Conservation (phyloP, 1,139 yeast genomes). For the Hyphopichia khmerensis region DNA sequence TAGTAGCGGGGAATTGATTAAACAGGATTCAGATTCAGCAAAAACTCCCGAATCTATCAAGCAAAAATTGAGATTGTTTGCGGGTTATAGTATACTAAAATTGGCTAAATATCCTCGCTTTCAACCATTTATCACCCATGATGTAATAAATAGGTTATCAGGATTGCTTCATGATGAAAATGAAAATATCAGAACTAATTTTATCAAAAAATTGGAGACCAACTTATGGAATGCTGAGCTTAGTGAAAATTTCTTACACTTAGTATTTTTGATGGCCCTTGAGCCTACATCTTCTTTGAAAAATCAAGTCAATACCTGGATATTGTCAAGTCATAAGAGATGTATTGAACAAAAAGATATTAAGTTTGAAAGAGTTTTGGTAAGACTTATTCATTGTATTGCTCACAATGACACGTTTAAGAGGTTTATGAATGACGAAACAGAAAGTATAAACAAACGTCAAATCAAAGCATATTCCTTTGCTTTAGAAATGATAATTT, state of each 20-base stretch:
- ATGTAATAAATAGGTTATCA: conserved; percentile 52
- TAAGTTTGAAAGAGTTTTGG: conserved; percentile 60
- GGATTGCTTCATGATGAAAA: conserved; percentile 69
- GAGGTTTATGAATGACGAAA: conserved; percentile 11
- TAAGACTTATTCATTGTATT: conserved; percentile 66
- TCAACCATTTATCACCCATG: conserved; percentile 52
- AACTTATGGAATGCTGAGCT: conserved; percentile 52
- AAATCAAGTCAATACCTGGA: conserved; percentile 65
- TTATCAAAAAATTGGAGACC: conserved; percentile 53
- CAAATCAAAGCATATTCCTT: conserved; percentile 46
- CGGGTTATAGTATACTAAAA: conserved; percentile 66
- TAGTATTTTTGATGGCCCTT: conserved; percentile 72
- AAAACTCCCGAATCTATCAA: conserved; percentile 69
- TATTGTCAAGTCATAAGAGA: conserved; percentile 57
- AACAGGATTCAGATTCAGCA: conserved; percentile 39
- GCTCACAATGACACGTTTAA: conserved; percentile 73
- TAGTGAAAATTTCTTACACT: conserved; percentile 64
- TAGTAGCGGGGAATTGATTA: conserved; percentile 80
- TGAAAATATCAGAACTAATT: conserved; percentile 52
- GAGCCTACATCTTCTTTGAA: conserved; percentile 62
- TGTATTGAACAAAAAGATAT: conserved; percentile 41
- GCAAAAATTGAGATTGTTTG: conserved; percentile 61
- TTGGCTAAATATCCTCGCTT: conserved; percentile 58
- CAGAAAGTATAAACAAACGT: conserved; percentile 13
- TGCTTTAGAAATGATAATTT: conserved; percentile 58